phyloP scores from a whole-genome alignment of 441 rosid genomes.

The Euphorbia schlechtendalii region DNA sequence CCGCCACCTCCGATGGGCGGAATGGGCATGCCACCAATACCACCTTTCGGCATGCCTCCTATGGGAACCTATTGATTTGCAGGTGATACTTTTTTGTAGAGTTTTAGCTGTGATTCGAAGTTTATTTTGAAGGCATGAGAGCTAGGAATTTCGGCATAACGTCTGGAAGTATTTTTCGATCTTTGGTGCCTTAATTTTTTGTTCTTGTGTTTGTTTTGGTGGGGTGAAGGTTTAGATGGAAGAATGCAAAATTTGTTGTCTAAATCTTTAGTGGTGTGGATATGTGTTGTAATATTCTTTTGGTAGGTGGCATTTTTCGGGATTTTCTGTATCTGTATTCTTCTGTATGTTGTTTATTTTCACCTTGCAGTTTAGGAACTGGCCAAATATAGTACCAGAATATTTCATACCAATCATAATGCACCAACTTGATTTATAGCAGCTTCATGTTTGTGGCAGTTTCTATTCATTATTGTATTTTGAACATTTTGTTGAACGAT shows the following conservation, averaged over 20 bases:
- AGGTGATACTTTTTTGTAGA: slow-evolving; percentile 18
- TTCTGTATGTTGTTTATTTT: slow-evolving; percentile 17
- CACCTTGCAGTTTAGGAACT: slow-evolving; percentile 20
- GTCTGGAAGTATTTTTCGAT: slow-evolving; percentile 17
- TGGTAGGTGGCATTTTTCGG: slow-evolving; percentile 31
- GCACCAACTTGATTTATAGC: slow-evolving; percentile 3
- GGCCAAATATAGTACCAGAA: slow-evolving; percentile 19
- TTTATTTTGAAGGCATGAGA: slow-evolving; percentile 1
- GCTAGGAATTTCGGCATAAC: slow-evolving; percentile 12
- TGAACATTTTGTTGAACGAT: neutral
- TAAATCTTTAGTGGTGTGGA: too few species aligned
- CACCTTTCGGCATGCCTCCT: slow-evolving; percentile 90
- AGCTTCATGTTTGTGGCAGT: too few species aligned
- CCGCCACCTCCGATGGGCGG: slow-evolving; percentile 67
- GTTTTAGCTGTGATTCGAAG: slow-evolving; percentile 19
- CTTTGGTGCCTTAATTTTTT: slow-evolving; percentile 17
- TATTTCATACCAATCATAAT: too few species aligned
- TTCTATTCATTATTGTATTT: neutral
- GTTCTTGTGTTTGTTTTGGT: slow-evolving; percentile 18
- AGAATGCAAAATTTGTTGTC: too few species aligned
- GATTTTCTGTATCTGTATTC: slow-evolving; percentile 29
- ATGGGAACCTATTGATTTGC: slow-evolving; percentile 71
- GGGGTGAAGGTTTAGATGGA: slow-evolving; percentile 15
- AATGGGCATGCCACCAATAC: slow-evolving; percentile 93
- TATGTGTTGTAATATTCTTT: slow-evolving; percentile 45